Evolutionary conservation across 1,284 basidiomycete genomes (phyloP), one percentile per base, ranked within the genome.

Genomic region (Apiotrichum akiyoshidainum): DNA sequence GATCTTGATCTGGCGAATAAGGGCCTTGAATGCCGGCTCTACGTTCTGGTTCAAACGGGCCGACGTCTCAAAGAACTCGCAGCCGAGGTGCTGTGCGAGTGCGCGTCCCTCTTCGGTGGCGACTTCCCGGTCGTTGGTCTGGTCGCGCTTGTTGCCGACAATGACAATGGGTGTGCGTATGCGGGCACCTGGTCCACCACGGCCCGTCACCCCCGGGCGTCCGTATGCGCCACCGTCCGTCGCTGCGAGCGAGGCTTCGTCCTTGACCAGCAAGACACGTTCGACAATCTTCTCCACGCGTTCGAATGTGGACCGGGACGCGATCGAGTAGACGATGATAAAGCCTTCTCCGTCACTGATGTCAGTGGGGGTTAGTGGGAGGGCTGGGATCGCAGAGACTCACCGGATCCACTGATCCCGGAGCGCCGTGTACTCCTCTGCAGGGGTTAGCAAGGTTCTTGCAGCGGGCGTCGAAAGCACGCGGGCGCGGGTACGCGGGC

Each of bases 321-420:
- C 92, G 76, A 99, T 97, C 54, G 92, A 96, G 41, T 52, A 52
- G 31, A 52, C 51, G 41, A 52, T 19, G 65, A 99, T 88, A 80
- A 99, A 99, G 12, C 95, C 96, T 81, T 99, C 93, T 63, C 96
- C 95, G 77, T 98, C 96, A 53, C 95, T 93, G 80, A 40, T 17
- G 33, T 41, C 49, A 39, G 54, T 49, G 52, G 26, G 26, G 46
- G 31, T 45, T 19, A 11, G n/a, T 13, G 17, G 13, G n/a, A 8
- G 19, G 11, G 3, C 17, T n/a, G 13, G 40, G 8, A 12, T 19
- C 7, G 31, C 22, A 11, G 9, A 14, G 13, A 83, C 88, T 76
- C 64, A 92, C 90, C 90, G 86, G 68, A 99, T 96, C 92, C 96
- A 99, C 79, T 99, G 95, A 82, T 99, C 95, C 66, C 96, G 87